Evolutionary conservation across 2,329 filamentous ascomycete genomes (phyloP).

Genomic region (Pseudocercospora crystallina): DNA sequence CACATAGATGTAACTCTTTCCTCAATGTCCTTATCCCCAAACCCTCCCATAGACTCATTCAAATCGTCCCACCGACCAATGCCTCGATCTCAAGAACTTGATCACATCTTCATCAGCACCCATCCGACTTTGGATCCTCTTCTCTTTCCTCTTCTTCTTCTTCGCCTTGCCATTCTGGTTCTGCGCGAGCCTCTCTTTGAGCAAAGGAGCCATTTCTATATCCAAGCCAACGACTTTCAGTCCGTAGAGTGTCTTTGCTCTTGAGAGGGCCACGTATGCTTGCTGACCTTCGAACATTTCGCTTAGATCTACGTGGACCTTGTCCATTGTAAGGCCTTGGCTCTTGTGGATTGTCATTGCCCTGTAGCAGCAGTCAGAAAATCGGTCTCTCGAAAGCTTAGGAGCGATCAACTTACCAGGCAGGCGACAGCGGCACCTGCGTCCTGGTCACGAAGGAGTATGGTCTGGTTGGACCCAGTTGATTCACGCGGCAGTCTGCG

Average conservation of each 20-base stretch:
- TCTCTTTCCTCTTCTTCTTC: constrained; percentile 6
- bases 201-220: too few relatives aligned
- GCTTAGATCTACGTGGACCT: constrained; percentile 55
- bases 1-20: too few relatives aligned
- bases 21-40: too few relatives aligned
- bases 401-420: constrained; percentile 39
- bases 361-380: constrained; percentile 21
- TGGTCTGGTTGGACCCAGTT: constrained; percentile 48
- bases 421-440: constrained; percentile 60
- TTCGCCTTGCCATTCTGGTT: too few relatives aligned
- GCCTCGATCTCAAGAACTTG: too few relatives aligned
- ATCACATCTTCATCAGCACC: too few relatives aligned
- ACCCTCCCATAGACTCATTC: too few relatives aligned
- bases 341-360: constrained; percentile 64
- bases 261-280: constrained; percentile 61
- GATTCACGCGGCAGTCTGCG: constrained; percentile 51
- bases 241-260: constrained; percentile 52
- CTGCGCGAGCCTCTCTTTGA: too few relatives aligned
- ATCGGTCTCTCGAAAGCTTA: too few relatives aligned
- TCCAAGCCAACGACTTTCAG: too few relatives aligned
- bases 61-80: too few relatives aligned
- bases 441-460: constrained; percentile 56
- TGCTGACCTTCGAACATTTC: constrained; percentile 58
- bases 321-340: constrained; percentile 62
- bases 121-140: constrained; percentile 8